phyloP scores from a whole-genome alignment of 2,329 filamentous ascomycete genomes.

The Microsporum canis region DNA sequence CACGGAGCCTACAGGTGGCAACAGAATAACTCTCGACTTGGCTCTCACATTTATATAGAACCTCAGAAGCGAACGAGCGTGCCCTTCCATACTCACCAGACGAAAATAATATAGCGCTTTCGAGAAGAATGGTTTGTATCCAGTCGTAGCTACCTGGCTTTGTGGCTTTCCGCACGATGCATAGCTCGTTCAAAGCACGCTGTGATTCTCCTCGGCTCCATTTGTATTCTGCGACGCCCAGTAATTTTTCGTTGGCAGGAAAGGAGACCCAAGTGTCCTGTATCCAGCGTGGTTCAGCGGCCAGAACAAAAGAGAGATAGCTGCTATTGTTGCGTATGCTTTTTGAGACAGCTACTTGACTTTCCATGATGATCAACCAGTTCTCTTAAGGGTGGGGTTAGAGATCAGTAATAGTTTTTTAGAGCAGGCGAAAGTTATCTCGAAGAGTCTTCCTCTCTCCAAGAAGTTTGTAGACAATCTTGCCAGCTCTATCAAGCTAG shows the following conservation, averaged over 20 bases:
- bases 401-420: slow-evolving; percentile 5
- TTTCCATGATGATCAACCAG: slow-evolving; percentile 12
- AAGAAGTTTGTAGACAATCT: neutral
- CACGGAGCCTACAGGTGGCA: slow-evolving; percentile 7
- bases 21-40: neutral
- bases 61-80: neutral
- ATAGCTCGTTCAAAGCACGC: neutral
- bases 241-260: neutral
- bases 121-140: slow-evolving; percentile 8
- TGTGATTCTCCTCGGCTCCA: neutral
- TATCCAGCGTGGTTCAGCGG: slow-evolving; percentile 1
- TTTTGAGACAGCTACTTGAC: slow-evolving; percentile 3
- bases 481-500: neutral
- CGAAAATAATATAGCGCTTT: neutral
- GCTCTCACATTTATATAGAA: neutral
- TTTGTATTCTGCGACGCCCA: neutral
- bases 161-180: neutral
- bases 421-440: slow-evolving; percentile 8
- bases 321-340: neutral
- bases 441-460: slow-evolving; percentile 2
- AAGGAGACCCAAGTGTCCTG: neutral
- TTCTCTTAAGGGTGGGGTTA: slow-evolving; percentile 12
- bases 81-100: neutral
- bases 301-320: neutral
- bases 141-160: neutral